Percentiles rank a stretch among this genome's conserved stretches.
phyloP scores from a whole-genome alignment of 1,139 yeast genomes.

The Kluyveromyces sp. region DNA sequence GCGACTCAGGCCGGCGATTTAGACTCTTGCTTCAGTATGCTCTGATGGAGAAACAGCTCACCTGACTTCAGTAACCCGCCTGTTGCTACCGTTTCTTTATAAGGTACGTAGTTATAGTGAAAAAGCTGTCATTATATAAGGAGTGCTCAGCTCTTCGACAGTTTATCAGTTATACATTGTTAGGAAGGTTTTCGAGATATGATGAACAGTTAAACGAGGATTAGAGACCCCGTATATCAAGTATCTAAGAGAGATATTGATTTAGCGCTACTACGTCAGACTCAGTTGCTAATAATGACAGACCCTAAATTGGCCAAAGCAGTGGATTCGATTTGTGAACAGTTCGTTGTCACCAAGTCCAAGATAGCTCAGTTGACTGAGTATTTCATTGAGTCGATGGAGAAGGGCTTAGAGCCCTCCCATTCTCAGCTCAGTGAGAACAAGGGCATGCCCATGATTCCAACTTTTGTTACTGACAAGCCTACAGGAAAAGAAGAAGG shows the following conservation, averaged over 20 bases:
- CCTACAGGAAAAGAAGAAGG: conserved; percentile 84
- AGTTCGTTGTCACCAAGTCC: conserved; percentile 49
- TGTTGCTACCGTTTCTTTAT: neutral
- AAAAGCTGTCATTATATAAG: neutral
- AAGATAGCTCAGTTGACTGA: conserved; percentile 52
- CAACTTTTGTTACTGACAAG: conserved; percentile 70
- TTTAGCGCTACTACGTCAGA: no score
- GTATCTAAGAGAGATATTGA: no score
- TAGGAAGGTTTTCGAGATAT: no score
- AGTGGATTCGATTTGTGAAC: conserved; percentile 45
- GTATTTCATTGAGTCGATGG: conserved; percentile 57
- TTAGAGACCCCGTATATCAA: no score
- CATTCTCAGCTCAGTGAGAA: conserved; percentile 29
- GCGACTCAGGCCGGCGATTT: no score
- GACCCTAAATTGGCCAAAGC: conserved; percentile 18
- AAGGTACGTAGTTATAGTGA: neutral
- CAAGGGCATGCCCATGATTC: conserved; percentile 73
- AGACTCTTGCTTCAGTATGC: no score
- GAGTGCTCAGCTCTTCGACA: neutral
- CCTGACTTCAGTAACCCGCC: neutral
- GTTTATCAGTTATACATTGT: no score
- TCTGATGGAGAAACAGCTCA: neutral
- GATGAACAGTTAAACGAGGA: no score
- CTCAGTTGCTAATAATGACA: neutral
- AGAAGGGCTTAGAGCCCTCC: conserved; percentile 48